Conservation (phyloP, 345 rosid genomes). For the Adansonia digitata region DNA sequence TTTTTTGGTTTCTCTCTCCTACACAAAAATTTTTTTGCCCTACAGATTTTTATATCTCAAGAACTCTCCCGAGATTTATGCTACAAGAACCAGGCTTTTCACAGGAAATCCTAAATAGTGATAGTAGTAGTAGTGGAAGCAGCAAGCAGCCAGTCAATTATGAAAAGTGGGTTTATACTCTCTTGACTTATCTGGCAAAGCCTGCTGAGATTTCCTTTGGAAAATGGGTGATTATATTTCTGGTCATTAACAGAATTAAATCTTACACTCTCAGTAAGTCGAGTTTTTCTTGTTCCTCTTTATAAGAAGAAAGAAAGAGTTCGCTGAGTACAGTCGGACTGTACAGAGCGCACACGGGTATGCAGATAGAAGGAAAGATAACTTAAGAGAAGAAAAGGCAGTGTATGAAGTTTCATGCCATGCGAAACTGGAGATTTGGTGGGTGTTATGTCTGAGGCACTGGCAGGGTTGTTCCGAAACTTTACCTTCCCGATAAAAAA, state of each 20-base stretch:
- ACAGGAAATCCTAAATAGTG: conserved; percentile 51
- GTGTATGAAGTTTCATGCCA: background rate
- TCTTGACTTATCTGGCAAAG: conserved; percentile 23
- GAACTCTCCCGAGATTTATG: conserved; percentile 91
- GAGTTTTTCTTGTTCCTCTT: background rate
- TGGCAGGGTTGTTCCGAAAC: conserved; percentile 12
- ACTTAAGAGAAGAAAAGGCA: background rate
- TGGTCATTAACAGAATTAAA: conserved; percentile 6
- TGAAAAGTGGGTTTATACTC: conserved; percentile 19
- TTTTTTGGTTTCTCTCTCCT: conserved; percentile 12
- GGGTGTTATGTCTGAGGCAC: conserved; percentile 11
- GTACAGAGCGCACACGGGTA: conserved; percentile 29
- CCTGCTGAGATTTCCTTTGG: conserved; percentile 35
- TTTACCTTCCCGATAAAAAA: conserved; percentile 87
- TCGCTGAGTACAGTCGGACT: conserved; percentile 7
- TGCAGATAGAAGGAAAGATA: conserved; percentile 8
- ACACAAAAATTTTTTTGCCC: conserved; percentile 21
- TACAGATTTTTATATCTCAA: conserved; percentile 15
- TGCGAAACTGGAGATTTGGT: background rate
- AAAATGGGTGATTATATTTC: conserved; percentile 36
- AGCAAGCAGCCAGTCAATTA: background rate
- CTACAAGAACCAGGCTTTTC: conserved; percentile 63
- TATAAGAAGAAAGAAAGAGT: background rate
- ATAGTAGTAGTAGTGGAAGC: conserved; percentile 28
- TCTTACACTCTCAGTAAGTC: background rate